Evolutionary conservation across 1,139 yeast genomes (phyloP).

Genomic region (Wickerhamomyces sp.): DNA sequence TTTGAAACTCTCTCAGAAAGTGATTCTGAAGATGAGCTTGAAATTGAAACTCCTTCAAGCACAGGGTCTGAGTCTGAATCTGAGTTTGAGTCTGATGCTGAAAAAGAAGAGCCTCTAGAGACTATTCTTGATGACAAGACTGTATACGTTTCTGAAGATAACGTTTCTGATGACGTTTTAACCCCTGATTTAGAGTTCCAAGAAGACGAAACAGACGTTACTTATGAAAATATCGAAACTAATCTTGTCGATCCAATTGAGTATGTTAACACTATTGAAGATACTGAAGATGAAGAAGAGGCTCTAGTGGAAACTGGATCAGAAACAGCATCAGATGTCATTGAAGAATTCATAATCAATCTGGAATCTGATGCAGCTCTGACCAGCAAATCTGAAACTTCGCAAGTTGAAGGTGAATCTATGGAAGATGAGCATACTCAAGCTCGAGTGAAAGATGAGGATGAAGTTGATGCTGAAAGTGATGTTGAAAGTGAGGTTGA

Average conservation of each 20-base stretch:
- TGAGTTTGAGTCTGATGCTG: background rate
- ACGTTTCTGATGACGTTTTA: background rate
- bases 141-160: too few species aligned
- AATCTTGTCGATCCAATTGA: background rate
- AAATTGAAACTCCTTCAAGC: too few species aligned
- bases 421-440: too few species aligned
- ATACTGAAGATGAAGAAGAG: background rate
- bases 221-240: too few species aligned
- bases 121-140: too few species aligned
- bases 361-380: background rate
- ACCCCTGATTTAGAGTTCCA: background rate
- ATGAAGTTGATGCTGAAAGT: background rate
- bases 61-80: slow-evolving; percentile 1
- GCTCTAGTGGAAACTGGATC: background rate
- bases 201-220: too few species aligned
- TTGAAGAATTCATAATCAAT: background rate
- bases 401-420: too few species aligned
- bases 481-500: background rate
- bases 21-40: background rate
- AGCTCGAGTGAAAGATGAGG: too few species aligned
- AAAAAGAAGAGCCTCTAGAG: background rate
- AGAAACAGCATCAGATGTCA: background rate
- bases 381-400: too few species aligned
- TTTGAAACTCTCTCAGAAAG: background rate
- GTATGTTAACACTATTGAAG: background rate